Conservation (phyloP, 495 filamentous ascomycete species). For the Lichenothelia convexa region DNA sequence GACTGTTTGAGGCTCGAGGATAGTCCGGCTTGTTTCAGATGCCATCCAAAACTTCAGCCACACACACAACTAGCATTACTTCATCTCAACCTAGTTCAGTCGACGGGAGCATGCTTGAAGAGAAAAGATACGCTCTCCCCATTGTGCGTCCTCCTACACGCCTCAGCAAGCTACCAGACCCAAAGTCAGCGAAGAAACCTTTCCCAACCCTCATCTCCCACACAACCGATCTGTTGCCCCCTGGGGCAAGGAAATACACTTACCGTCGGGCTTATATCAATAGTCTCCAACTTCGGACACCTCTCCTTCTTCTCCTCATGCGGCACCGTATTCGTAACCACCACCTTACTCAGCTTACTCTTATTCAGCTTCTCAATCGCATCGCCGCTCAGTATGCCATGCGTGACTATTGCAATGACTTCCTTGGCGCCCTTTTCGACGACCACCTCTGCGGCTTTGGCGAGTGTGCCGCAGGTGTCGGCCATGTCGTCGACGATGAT, state of each 20-base stretch:
- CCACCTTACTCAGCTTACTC: constrained; percentile 57
- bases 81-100: constrained; percentile 25
- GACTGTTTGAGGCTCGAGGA: too few species aligned
- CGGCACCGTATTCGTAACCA: constrained; percentile 96
- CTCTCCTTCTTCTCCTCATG: constrained; percentile 60
- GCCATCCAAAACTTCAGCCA: too few species aligned
- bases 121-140: constrained; percentile 85
- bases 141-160: constrained; percentile 83
- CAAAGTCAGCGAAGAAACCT: constrained; percentile 1
- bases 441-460: constrained; percentile 80
- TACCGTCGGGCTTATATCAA: constrained; percentile 82
- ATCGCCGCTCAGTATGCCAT: constrained; percentile 82
- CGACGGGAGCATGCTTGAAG: constrained; percentile 67
- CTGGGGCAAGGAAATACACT: constrained; percentile 15
- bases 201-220: neutral
- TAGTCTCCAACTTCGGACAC: constrained; percentile 68
- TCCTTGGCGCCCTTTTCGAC: constrained; percentile 76
- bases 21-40: too few species aligned
- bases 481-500: constrained; percentile 64
- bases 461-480: constrained; percentile 88
- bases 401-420: constrained; percentile 87
- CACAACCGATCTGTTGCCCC: constrained; percentile 29
- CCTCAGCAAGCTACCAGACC: constrained; percentile 32
- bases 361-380: constrained; percentile 81
- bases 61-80: too few species aligned